Evolutionary conservation across 345 rosid species (phyloP).

Genomic region (Lepidium sativum): DNA sequence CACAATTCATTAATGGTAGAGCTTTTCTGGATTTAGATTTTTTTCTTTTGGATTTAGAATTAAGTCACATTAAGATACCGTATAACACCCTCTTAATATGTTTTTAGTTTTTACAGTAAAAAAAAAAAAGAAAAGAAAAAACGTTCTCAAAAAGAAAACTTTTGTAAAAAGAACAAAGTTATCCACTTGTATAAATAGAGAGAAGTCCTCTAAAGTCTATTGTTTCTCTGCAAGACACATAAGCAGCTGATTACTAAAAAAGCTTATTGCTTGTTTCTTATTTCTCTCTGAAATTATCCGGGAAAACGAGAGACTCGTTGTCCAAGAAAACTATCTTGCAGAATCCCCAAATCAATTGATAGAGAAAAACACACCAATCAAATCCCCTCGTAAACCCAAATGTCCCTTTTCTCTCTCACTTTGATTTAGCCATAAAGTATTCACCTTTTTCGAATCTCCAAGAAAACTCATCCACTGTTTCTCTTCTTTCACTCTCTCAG

Average conservation of each 20-base stretch:
- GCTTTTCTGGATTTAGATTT: too few species aligned
- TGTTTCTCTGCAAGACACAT: not conserved
- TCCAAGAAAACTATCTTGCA: conserved; percentile 3
- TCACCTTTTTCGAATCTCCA: not conserved
- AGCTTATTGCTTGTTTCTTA: not conserved
- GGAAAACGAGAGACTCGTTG: not conserved
- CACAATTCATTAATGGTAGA: too few species aligned
- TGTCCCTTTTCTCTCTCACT: not conserved
- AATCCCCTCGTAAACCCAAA: not conserved
- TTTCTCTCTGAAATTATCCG: not conserved
- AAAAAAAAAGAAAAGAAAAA: too few species aligned
- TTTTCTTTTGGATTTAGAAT: too few species aligned
- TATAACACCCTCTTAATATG: not conserved
- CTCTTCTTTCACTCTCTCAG: not conserved
- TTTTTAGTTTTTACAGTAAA: not conserved
- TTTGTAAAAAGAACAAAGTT: not conserved
- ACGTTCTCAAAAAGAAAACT: not conserved
- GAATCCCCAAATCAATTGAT: conserved; percentile 6
- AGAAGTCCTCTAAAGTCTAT: too few species aligned
- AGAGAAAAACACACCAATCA: not conserved
- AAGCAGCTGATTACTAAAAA: not conserved
- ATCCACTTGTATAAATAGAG: conserved; percentile 1
- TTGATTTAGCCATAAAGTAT: conserved; percentile 5
- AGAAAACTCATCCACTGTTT: not conserved
- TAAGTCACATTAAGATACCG: too few species aligned